Base-by-base conservation (phyloP, 116 monocot genomes). In the Thalassia testudinum region DNA sequence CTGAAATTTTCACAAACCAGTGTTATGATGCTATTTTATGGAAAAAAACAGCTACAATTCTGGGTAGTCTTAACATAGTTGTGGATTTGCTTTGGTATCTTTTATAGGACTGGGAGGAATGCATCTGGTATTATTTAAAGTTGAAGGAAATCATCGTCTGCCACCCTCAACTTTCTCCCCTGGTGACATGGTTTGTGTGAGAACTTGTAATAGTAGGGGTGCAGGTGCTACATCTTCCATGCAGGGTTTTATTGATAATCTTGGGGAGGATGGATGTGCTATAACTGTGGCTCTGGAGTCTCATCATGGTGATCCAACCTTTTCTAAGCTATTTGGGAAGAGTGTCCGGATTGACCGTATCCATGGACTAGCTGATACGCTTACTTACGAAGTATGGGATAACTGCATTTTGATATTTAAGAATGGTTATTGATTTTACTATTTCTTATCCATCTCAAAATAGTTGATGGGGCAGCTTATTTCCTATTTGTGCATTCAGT, bases 221-320 rank as follows among this genome's bases (percentile, higher is more conserved):
- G 83, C 71, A 12, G 79, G 77, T 42, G 87, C 92, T 37, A 92
- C 87, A 62, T 83, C 87, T 51, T 83, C 74, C 60, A 77, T 83
- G 83, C 92, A 92, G 62, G 92, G 92, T 17, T 77, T 87, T 66
- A 77, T 92, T 28, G 72, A 92, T 52, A 92, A 78, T 66, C 68
- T 92, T 59, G 92, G 92, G 20, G 92, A 92, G 60, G 92, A 92
- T 79, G 92, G 92, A 45, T 83, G 87, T 49, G 87, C 83, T 56
- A 92, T 92, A 54, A 92, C 78, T 45, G 71, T 92, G 42, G 80
- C 92, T 66, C 62, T 92, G 54, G 92, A 92, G 61, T 92, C 92
- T 34, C 87, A 83, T 19, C 92, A 79, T 72, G 92, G 92, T 24
- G 92, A 92, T 71, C 83, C 92, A 27, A 92, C 92, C 42, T 92